Conservation (phyloP, 768 basidiomycete species). For the Trametes cinnabarina region DNA sequence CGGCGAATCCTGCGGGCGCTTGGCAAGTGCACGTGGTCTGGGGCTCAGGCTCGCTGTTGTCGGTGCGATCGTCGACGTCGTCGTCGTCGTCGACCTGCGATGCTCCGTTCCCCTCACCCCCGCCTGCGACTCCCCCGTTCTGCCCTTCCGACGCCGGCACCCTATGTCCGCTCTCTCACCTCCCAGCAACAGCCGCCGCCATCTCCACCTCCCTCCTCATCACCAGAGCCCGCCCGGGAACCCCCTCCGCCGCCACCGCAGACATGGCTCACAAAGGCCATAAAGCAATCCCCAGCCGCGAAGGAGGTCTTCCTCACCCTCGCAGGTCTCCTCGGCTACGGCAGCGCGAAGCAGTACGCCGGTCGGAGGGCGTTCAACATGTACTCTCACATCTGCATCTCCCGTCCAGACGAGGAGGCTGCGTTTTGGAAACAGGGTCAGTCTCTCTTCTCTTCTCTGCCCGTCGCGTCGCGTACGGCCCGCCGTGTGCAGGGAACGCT, state of each 20-base stretch:
- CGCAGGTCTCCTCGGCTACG: conserved; percentile 56
- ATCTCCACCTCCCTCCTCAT: neutral
- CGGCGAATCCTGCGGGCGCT: no score
- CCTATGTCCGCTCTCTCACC: conserved; percentile 2
- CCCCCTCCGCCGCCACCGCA: conserved; percentile 7
- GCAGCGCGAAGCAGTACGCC: conserved; percentile 58
- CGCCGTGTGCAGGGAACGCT: no score
- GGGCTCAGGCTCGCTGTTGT: no score
- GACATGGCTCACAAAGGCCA: conserved; percentile 53
- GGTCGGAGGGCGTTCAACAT: conserved; percentile 55
- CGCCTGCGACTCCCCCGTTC: neutral
- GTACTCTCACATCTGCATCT: conserved; percentile 56
- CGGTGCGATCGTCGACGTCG: no score
- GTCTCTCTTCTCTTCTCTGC: conserved; percentile 17
- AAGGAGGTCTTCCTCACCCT: conserved; percentile 46
- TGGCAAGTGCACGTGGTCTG: no score
- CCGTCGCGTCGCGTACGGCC: neutral
- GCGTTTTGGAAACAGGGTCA: conserved; percentile 66
- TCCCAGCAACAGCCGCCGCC: neutral
- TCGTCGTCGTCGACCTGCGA: no score
- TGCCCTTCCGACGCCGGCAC: neutral
- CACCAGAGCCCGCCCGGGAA: neutral
- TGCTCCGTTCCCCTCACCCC: neutral
- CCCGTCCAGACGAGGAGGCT: conserved; percentile 55
- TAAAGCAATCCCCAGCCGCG: conserved; percentile 49